These are phyloP conservation scores for Aphanomyces cochlioides DNA, from an alignment of 352 stramenopile species.

Conservation along the genomic window DNA sequence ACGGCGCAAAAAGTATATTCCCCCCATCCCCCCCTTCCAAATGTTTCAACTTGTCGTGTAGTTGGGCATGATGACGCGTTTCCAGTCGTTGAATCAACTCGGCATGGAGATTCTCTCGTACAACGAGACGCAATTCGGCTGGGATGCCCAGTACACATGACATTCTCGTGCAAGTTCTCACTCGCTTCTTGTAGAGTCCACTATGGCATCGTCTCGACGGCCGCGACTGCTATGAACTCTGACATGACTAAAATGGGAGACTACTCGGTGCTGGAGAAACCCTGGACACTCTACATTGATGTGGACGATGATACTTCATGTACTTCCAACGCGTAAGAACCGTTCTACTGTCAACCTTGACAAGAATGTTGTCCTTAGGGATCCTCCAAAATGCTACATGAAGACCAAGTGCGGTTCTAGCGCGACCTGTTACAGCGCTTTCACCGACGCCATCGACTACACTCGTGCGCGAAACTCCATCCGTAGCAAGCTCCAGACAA, in stretches of 20 bases:
- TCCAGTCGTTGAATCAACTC: not conserved
- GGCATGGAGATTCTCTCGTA: conserved; percentile 3
- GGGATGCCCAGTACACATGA: not conserved
- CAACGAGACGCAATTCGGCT: conserved; percentile 7
- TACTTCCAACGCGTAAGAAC: no score
- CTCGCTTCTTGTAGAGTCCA: not conserved
- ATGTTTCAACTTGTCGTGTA: not conserved
- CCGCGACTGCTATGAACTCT: conserved; percentile 36
- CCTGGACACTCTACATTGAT: conserved; percentile 52
- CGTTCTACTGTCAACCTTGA: no score
- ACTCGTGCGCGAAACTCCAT: conserved; percentile 54
- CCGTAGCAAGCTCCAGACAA: conserved; percentile 55
- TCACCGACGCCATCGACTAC: conserved; percentile 60
- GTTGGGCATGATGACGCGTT: conserved; percentile 2
- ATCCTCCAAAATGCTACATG: conserved; percentile 66
- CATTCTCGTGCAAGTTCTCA: not conserved
- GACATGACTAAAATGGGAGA: conserved; percentile 50
- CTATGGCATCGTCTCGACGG: not conserved
- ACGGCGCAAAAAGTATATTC: conserved; percentile 10
- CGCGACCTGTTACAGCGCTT: conserved; percentile 44
- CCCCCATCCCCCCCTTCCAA: not conserved
- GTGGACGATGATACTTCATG: no score
- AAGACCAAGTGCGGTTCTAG: conserved; percentile 38
- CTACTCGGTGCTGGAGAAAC: conserved; percentile 54
- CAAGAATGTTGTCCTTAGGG: not conserved